A percentile compares a stretch with the other conserved stretches of the same genome.
phyloP scores from a whole-genome alignment of 129 eudicot species.

The Tanacetum coccineum region DNA sequence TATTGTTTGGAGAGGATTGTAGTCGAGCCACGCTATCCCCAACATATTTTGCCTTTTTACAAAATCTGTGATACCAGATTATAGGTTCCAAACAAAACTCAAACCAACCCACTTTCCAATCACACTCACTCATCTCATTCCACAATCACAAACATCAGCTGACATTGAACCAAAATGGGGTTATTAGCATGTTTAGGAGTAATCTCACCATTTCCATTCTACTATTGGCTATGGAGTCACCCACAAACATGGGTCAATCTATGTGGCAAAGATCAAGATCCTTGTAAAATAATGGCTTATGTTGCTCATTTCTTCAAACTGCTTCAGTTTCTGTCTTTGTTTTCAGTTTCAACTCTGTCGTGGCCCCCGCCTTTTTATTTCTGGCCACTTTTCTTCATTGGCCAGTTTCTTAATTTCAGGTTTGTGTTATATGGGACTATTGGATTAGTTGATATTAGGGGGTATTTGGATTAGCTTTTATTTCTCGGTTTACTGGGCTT shows the following conservation, averaged over 20 bases:
- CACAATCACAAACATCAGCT: too few relatives aligned
- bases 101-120: too few relatives aligned
- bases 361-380: constrained; percentile 95
- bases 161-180: constrained; percentile 44
- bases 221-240: constrained; percentile 73
- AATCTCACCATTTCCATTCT: constrained; percentile 74
- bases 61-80: too few relatives aligned
- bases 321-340: constrained; percentile 68
- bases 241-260: constrained; percentile 84
- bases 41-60: too few relatives aligned
- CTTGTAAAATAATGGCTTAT: constrained; percentile 65
- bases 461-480: too few relatives aligned
- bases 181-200: constrained; percentile 66
- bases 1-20: too few relatives aligned
- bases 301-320: constrained; percentile 70
- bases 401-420: constrained; percentile 98
- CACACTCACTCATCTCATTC: too few relatives aligned
- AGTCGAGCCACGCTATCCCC: too few relatives aligned
- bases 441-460: too few relatives aligned
- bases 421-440: too few relatives aligned
- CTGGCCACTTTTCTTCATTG: constrained; percentile 79
- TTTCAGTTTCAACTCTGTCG: constrained; percentile 68
- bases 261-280: constrained; percentile 69
- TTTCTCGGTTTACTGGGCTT: too few relatives aligned
- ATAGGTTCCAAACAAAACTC: too few relatives aligned